Evolutionary conservation across 257 asterid species (phyloP), one percentile per base, ranked within the genome.

Genomic region (Henckelia pumila): DNA sequence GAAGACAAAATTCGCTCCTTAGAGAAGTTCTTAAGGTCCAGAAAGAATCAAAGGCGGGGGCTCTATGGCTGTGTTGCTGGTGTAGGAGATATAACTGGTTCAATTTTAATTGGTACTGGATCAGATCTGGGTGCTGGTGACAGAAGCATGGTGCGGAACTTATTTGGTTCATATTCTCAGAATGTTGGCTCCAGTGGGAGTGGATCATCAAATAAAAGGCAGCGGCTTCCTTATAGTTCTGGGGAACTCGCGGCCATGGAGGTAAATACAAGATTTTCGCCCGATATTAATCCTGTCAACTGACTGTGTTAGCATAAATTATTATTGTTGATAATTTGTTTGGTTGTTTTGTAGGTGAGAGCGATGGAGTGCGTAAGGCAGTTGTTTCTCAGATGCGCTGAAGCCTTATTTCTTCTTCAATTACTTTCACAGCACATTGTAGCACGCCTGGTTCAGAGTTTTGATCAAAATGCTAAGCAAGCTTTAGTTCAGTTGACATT

Each of bases 171-270:
- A 40, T 80, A 87, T 80, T 71, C 95, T 49, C 82, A 85, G 65
- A 85, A 82, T 82, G 71, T 67, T 28, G 93, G 88, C 55, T 73
- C 87, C 44, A 73, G 76, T 67, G 96, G 84, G 62, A 85, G 74
- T 52, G 95, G 88, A 53, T 40, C 86, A 20, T 86, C 86, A 59
- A 84, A 72, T 60, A 89, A 89, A 83, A 85, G 96, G 80, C 97
- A 83, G 81, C 85, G 98, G 72, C 84, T 86, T 77, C 91, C 94
- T 23, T 88, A 93, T 77, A 90, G 85, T 83, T 81, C 94, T 72
- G 80, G 96, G 52, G 98, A 93, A 79, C 80, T 93, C 68, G 96
- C 98, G 77, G 97, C 97, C 68, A 90, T 93, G 98, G 98, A 93
- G 97, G 98, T 88, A 77, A 64, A 16, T 70, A 28, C 47, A 26